Percentiles rank a stretch among this genome's conserved stretches.
These are phyloP conservation scores for Venustampulla echinocandica DNA, from an alignment of 495 filamentous ascomycete genomes.

Conservation along the genomic window DNA sequence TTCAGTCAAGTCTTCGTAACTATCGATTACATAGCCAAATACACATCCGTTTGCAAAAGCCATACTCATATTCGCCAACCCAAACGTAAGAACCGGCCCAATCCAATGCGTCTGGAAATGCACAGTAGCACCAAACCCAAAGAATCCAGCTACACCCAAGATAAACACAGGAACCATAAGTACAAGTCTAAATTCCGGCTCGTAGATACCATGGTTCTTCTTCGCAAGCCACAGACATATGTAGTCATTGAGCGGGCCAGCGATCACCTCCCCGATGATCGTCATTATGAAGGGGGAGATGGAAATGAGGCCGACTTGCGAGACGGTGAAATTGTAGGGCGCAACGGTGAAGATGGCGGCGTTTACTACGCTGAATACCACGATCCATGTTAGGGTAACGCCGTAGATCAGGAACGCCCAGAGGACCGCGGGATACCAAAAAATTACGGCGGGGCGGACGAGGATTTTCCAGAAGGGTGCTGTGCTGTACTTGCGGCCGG, in stretches of 20 bases:
- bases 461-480: slow-evolving; percentile 43
- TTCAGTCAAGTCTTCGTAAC: slow-evolving; percentile 40
- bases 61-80: slow-evolving; percentile 44
- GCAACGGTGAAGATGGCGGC: slow-evolving; percentile 38
- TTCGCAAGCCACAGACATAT: slow-evolving; percentile 18
- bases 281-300: slow-evolving; percentile 41
- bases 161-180: slow-evolving; percentile 25
- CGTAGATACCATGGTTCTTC: slow-evolving; percentile 18
- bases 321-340: slow-evolving; percentile 46
- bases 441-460: slow-evolving; percentile 38
- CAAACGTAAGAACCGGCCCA: slow-evolving; percentile 44
- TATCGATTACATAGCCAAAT: slow-evolving; percentile 47
- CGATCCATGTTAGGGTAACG: slow-evolving; percentile 42
- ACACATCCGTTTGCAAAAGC: slow-evolving; percentile 43
- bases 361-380: slow-evolving; percentile 46
- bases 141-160: slow-evolving; percentile 24
- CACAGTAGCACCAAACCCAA: slow-evolving; percentile 19
- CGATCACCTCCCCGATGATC: slow-evolving; percentile 38
- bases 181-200: slow-evolving; percentile 38
- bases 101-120: slow-evolving; percentile 44
- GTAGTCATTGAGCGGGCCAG: slow-evolving; percentile 37
- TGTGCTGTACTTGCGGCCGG: slow-evolving; percentile 31
- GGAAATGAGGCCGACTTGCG: slow-evolving; percentile 40
- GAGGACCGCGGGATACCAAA: slow-evolving; percentile 46
- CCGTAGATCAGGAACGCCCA: slow-evolving; percentile 47